Evolutionary conservation across 306 rosid genomes (phyloP).

Genomic region (Cyclanthera cordifolia): DNA sequence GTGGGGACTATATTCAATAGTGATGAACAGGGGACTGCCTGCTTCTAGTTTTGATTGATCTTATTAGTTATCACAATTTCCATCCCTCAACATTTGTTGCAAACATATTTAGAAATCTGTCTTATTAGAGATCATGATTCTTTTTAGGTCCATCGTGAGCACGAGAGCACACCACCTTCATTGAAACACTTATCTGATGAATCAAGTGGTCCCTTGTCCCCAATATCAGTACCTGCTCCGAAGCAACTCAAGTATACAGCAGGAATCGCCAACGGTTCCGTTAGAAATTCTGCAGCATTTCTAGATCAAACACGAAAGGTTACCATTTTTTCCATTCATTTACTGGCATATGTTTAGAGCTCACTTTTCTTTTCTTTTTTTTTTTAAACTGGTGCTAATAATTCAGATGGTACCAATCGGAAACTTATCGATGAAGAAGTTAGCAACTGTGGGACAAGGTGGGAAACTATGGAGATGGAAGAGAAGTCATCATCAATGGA

Average conservation of each 20-base stretch:
- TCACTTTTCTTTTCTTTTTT: conserved; percentile 9
- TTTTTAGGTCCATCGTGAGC: conserved; percentile 28
- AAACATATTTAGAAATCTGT: background rate
- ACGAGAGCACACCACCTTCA: conserved; percentile 54
- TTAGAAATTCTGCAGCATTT: conserved; percentile 64
- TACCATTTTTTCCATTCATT: conserved; percentile 13
- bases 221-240: conserved; percentile 64
- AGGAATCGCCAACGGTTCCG: conserved; percentile 63
- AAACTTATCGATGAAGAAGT: conserved; percentile 67
- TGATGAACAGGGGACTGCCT: background rate
- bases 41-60: background rate
- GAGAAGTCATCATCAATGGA: conserved; percentile 98
- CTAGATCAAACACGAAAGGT: conserved; percentile 73
- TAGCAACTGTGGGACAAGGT: conserved; percentile 67
- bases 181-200: conserved; percentile 61
- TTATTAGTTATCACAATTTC: background rate
- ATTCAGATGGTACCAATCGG: conserved; percentile 84
- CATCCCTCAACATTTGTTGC: background rate
- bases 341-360: conserved; percentile 12
- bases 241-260: conserved; percentile 84
- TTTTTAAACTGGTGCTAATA: conserved; percentile 22
- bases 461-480: conserved; percentile 99
- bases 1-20: background rate
- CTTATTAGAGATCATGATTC: conserved; percentile 14
- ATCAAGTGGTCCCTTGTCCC: conserved; percentile 52